Base-by-base conservation (phyloP, 192 early-diverging fungal species). In the Endogone sp. region DNA sequence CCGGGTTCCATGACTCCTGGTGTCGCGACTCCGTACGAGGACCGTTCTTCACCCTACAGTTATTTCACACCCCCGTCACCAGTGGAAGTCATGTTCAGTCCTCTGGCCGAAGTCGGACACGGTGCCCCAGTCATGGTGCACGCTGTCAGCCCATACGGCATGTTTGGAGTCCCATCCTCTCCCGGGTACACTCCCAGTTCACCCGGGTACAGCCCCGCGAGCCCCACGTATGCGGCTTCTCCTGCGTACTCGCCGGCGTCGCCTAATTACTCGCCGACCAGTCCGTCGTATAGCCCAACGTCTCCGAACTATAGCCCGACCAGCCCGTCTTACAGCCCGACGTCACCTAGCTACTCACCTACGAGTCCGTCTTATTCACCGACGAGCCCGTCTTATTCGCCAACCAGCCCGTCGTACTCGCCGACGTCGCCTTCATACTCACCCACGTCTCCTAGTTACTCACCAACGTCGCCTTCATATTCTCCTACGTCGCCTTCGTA, bases 21-120 rank as follows among this genome's bases (percentile, higher is more conserved):
- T 64, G 73, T 74, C 75, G 83, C 90, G 79, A 85, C 89, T 20
- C 96, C 96, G 4, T 96, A 92, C 74, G 82, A 91, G 68, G 85
- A 85, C 65, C 85, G 84, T 60, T 90, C 86, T 30, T 89, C 79
- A 23, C 84, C 78, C 66, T 86, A 86, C 62, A 85, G 88, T 71
- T 71, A 78, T 65, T 79, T 82, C 57, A 82, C 84, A 13, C 90
- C 88, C n/a, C 79, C 85, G 4, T 88, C 88, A 23, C 90, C 91
- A 25, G 86, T 87, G 64, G 87, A 90, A 71, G 90, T 92, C 29
- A 88, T 88, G 79, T 94, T 95, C 80, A 95, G 92, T 57, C 93
- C 93, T 3, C 86, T 91, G 71, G 87, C 85, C 58, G 90, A 92
- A 68, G 89, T 89, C 64, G 94, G 94, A 49, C 82, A 83, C 13